phyloP scores from a whole-genome alignment of 371 early-diverging fungal species.

The Circinella minor region DNA sequence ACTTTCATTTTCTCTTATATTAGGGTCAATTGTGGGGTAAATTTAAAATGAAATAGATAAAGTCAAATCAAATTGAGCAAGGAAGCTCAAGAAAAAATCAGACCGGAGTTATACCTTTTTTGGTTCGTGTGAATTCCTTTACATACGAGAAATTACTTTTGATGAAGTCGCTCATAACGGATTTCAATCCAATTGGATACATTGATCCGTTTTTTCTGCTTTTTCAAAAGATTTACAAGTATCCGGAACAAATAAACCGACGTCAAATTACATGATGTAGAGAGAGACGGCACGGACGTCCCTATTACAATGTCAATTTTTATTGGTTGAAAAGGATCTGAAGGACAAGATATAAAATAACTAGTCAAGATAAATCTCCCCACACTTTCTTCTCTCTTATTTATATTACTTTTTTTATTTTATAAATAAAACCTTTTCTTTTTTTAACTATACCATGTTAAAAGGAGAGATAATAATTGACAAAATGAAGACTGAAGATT shows the following conservation, averaged over 20 bases:
- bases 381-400: neutral
- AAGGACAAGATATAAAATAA: neutral
- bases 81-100: neutral
- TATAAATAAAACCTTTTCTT: too few relatives aligned
- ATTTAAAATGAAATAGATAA: neutral
- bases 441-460: too few relatives aligned
- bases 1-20: too few relatives aligned
- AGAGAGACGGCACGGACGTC: too few relatives aligned
- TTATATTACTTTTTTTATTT: too few relatives aligned
- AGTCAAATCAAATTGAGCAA: neutral
- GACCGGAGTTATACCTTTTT: neutral
- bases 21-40: neutral
- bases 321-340: neutral
- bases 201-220: neutral
- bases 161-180: neutral
- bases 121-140: neutral
- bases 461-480: neutral
- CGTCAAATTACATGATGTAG: neutral
- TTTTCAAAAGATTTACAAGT: neutral
- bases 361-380: neutral
- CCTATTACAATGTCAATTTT: too few relatives aligned
- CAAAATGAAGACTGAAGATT: constrained; percentile 3
- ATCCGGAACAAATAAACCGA: neutral
- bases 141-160: neutral
- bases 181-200: constrained; percentile 10